These are phyloP conservation scores for Fusarium secorum DNA, from an alignment of 2,329 filamentous ascomycete species.

Conservation along the genomic window DNA sequence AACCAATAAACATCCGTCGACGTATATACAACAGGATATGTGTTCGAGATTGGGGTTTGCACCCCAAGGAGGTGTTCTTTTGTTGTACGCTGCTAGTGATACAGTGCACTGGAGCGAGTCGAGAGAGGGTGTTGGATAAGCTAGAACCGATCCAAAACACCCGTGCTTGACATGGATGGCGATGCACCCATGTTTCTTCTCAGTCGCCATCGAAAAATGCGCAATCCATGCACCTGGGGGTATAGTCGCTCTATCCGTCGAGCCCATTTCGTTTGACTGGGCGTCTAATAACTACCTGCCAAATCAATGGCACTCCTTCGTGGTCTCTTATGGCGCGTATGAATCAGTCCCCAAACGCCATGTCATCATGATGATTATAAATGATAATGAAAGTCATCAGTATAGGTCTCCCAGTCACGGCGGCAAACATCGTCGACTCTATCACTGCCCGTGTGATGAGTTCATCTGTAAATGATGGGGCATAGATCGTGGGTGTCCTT, in stretches of 20 bases:
- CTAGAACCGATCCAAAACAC: conserved; percentile 17
- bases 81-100: conserved; percentile 33
- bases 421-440: not conserved
- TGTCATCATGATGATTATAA: conserved; percentile 30
- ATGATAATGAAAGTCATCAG: conserved; percentile 29
- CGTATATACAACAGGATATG: conserved; percentile 35
- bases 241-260: conserved; percentile 28
- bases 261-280: conserved; percentile 8
- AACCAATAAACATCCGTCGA: conserved; percentile 14
- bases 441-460: conserved; percentile 33
- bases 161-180: conserved; percentile 12
- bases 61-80: conserved; percentile 35
- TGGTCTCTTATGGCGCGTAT: conserved; percentile 18
- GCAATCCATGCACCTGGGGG: conserved; percentile 25
- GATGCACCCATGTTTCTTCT: conserved; percentile 8
- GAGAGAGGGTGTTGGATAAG: conserved; percentile 8
- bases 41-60: conserved; percentile 34
- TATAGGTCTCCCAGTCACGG: not conserved
- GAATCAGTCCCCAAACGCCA: conserved; percentile 32
- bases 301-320: conserved; percentile 18
- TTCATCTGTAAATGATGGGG: conserved; percentile 39
- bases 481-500: conserved; percentile 37
- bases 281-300: conserved; percentile 2
- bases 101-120: conserved; percentile 33
- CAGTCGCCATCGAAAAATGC: conserved; percentile 13